Conservation (phyloP, 1,284 basidiomycete genomes). For the Coriolopsis trogii region DNA sequence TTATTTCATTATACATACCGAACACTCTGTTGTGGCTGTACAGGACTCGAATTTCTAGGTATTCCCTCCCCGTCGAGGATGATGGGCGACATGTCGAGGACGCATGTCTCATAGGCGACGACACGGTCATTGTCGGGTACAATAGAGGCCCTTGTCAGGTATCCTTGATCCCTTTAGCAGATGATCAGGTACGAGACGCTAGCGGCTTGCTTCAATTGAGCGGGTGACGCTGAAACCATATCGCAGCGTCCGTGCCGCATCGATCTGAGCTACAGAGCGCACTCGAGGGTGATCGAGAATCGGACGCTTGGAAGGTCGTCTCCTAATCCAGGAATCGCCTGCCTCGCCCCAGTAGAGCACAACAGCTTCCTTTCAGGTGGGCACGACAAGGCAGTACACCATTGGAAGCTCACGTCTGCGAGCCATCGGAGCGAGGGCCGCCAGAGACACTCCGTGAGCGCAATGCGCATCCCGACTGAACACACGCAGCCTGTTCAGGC, state of each 20-base stretch:
- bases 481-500: slow-evolving; percentile 38
- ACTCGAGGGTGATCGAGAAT: slow-evolving; percentile 29
- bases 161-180: slow-evolving; percentile 40
- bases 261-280: slow-evolving; percentile 31
- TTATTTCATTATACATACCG: slow-evolving; percentile 7
- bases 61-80: slow-evolving; percentile 45
- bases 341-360: slow-evolving; percentile 40
- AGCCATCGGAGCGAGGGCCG: slow-evolving; percentile 1
- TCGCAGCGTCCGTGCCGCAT: slow-evolving; percentile 28
- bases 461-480: slow-evolving; percentile 31
- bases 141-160: slow-evolving; percentile 41
- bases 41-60: slow-evolving; percentile 41
- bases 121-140: slow-evolving; percentile 47
- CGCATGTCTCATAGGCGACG: slow-evolving; percentile 41
- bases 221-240: slow-evolving; percentile 7
- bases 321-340: slow-evolving; percentile 40
- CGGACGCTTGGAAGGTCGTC: slow-evolving; percentile 20
- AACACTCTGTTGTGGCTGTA: slow-evolving; percentile 18
- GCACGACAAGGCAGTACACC: slow-evolving; percentile 43
- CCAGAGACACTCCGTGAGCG: slow-evolving; percentile 18
- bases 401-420: slow-evolving; percentile 37
- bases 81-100: slow-evolving; percentile 40
- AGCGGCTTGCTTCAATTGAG: slow-evolving; percentile 4
- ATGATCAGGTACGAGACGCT: slow-evolving; percentile 27
- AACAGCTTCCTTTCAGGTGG: slow-evolving; percentile 47